Evolutionary conservation across 805 yeast species (phyloP), one percentile per base, ranked within the genome.

Genomic region (Metschnikowia cubensis): DNA sequence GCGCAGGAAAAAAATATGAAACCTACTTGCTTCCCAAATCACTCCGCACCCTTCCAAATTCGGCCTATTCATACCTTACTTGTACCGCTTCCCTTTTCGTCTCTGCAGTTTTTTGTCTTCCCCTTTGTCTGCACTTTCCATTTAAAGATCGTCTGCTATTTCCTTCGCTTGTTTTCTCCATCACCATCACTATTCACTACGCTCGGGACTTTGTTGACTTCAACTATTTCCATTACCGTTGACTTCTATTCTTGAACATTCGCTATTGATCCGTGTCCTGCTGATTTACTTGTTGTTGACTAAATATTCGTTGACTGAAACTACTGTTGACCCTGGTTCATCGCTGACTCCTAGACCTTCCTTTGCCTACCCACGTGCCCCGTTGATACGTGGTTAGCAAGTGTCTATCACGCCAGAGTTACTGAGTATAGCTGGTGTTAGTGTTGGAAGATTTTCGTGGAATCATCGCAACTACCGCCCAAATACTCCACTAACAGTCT

Each of bases 11-110:
- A 33, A 42, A 42, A 33, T 33, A 22, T 42, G 18, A 21, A 42
- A 20, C 45, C 45, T 31, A 32, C 45, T 41, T 42, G 37, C 37
- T 42, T 32, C 45, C 37, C 36, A 41, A 10, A 42, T 33, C 45
- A 32, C 18, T 33, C 31, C 45, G 45, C 45, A 42, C 36, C 14
- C 32, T 39, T 39, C 42, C 34, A 25, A 39, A 38, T 38, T 18
- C 18, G 42, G 42, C 25, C 22, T 37, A 13, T 22, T 20, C 42
- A 38, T 13, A 22, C 7, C 17, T 37, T 37, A 20, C 42, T 38
- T 22, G 32, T 20, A 18, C 25, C 36, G 31, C 36, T n/a, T 32
- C 37, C 37, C 10, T 33, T 33, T 33, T 21, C 20, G 36, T n/a
- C 35, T n/a, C 37, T 20, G 32, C 45, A 7, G 37, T 20, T 10